These are phyloP conservation scores for Heliocybe sulcata DNA, from an alignment of 1,284 basidiomycete genomes.

Conservation along the genomic window DNA sequence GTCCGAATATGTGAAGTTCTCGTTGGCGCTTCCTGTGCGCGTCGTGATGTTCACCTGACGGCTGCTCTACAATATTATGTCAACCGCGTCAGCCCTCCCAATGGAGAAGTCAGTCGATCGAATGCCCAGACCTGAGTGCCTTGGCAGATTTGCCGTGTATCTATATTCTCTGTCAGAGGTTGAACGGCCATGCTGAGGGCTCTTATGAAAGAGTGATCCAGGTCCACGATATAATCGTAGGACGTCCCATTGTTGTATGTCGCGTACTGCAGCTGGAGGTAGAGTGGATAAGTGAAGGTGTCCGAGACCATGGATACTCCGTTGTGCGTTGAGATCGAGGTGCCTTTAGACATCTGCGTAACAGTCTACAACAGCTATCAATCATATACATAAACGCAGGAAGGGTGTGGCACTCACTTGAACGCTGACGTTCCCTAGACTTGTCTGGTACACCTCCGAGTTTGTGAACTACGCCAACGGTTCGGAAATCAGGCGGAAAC, in stretches of 20 bases:
- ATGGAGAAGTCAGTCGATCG: too few relatives aligned
- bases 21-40: too few relatives aligned
- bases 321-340: neutral
- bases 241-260: neutral
- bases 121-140: neutral
- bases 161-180: neutral
- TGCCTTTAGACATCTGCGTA: neutral
- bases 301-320: neutral
- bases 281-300: neutral
- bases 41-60: too few relatives aligned
- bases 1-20: too few relatives aligned
- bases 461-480: neutral
- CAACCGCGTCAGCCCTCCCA: too few relatives aligned
- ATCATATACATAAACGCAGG: too few relatives aligned
- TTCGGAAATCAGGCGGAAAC: neutral
- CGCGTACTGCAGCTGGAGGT: neutral
- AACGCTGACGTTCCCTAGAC: neutral
- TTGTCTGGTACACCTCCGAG: neutral
- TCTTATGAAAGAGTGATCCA: neutral
- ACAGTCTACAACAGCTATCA: neutral
- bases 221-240: conserved; percentile 1
- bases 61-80: too few relatives aligned
- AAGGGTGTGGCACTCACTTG: neutral
- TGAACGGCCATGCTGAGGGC: neutral
- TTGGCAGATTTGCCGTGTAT: neutral